phyloP scores from a whole-genome alignment of 2,329 filamentous ascomycete species.

The Pezicula neosporulosa region DNA sequence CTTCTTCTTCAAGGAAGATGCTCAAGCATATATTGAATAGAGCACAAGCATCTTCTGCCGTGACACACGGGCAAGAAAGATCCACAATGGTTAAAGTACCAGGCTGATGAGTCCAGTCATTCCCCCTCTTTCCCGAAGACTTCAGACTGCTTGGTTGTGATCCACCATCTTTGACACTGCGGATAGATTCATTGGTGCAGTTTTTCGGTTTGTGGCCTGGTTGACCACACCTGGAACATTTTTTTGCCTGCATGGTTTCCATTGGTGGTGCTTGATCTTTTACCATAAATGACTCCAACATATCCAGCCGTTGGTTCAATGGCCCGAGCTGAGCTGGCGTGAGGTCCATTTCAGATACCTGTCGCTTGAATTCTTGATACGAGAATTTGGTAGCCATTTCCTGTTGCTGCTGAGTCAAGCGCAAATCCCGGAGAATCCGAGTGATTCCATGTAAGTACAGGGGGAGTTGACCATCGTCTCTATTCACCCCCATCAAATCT shows the following conservation, averaged over 20 bases:
- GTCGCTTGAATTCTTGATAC: constrained; percentile 39
- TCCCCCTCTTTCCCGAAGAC: constrained; percentile 1
- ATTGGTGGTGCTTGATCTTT: constrained; percentile 4
- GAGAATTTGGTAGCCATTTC: constrained; percentile 32
- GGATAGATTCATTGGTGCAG: too few species aligned
- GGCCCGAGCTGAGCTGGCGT: constrained; percentile 46
- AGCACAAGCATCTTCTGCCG: constrained; percentile 61
- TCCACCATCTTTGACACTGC: too few species aligned
- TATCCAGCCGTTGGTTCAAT: constrained; percentile 55
- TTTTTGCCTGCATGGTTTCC: not conserved
- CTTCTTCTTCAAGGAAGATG: constrained; percentile 59
- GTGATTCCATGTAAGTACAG: constrained; percentile 48
- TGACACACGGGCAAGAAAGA: constrained; percentile 69
- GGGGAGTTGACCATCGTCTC: constrained; percentile 34
- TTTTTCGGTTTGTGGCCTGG: too few species aligned
- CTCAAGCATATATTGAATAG: constrained; percentile 71
- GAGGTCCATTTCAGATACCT: constrained; percentile 35
- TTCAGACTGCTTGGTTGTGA: too few species aligned
- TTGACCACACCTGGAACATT: not conserved
- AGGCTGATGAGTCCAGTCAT: constrained; percentile 28
- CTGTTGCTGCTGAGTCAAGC: constrained; percentile 35
- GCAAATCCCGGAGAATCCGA: constrained; percentile 48
- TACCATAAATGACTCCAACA: constrained; percentile 62
- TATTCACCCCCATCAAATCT: constrained; percentile 48
- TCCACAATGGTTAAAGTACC: constrained; percentile 65